These are phyloP conservation scores for Telfairia occidentalis DNA, from an alignment of 331 rosid species.

Conservation along the genomic window DNA sequence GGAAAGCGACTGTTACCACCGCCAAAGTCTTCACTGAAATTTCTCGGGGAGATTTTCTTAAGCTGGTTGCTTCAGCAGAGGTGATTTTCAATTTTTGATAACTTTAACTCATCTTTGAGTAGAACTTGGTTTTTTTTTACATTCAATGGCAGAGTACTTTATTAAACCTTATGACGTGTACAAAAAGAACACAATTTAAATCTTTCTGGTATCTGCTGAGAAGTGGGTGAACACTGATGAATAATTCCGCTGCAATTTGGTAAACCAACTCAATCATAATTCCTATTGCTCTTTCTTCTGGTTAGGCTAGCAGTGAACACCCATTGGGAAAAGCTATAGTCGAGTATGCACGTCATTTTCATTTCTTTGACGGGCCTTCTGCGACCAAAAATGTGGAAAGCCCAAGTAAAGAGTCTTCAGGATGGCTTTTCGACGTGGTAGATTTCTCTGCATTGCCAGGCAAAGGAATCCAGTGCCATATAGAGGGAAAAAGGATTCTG, in stretches of 20 bases:
- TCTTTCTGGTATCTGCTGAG: background rate
- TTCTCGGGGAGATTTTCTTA: conserved; percentile 89
- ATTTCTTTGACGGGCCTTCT: conserved; percentile 69
- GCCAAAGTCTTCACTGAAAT: conserved; percentile 71
- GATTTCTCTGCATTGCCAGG: conserved; percentile 87
- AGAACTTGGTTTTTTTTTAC: background rate
- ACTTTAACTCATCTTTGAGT: conserved; percentile 3
- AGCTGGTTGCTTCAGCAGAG: conserved; percentile 97
- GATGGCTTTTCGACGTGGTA: conserved; percentile 78
- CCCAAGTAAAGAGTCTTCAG: conserved; percentile 28
- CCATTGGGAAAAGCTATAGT: conserved; percentile 86
- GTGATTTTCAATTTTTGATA: conserved; percentile 29
- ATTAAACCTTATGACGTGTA: background rate
- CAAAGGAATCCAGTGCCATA: conserved; percentile 60
- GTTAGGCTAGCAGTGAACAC: conserved; percentile 93
- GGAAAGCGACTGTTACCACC: conserved; percentile 69
- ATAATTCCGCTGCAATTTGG: background rate
- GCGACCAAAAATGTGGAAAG: conserved; percentile 26
- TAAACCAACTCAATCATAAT: background rate
- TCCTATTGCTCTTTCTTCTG: conserved; percentile 11
- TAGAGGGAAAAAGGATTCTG: conserved; percentile 51
- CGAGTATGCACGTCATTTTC: conserved; percentile 81
- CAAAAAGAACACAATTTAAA: background rate
- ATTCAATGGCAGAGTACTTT: background rate
- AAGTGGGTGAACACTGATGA: background rate